Conservation (phyloP, 2,329 filamentous ascomycete species). For the Verticillium tricorpus region DNA sequence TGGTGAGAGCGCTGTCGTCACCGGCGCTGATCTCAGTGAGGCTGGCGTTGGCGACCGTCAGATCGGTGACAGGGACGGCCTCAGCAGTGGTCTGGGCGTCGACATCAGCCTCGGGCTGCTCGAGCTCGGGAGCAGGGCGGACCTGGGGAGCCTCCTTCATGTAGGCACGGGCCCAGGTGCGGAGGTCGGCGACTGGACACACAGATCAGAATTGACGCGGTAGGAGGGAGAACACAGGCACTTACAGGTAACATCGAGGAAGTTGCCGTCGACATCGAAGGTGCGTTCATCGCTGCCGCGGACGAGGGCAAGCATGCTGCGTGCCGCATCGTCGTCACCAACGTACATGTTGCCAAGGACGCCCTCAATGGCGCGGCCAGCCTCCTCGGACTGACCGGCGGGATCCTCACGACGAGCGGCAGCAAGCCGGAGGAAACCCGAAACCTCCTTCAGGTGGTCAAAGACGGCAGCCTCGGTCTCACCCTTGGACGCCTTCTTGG, state of each 20-base stretch:
- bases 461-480: slow-evolving; percentile 53
- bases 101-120: slow-evolving; percentile 18
- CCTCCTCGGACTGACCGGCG: slow-evolving; percentile 49
- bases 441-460: slow-evolving; percentile 64
- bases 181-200: slow-evolving; percentile 26
- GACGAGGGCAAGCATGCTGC: slow-evolving; percentile 72
- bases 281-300: slow-evolving; percentile 66
- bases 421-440: slow-evolving; percentile 75
- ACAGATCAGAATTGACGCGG: not conserved
- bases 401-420: slow-evolving; percentile 57
- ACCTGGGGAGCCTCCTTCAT: slow-evolving; percentile 26
- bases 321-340: slow-evolving; percentile 70
- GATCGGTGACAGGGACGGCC: slow-evolving; percentile 46
- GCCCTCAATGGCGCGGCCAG: slow-evolving; percentile 74
- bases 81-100: slow-evolving; percentile 2
- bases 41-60: slow-evolving; percentile 61
- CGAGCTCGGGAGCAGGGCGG: slow-evolving; percentile 5
- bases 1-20: slow-evolving; percentile 34
- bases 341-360: slow-evolving; percentile 74
- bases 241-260: slow-evolving; percentile 69
- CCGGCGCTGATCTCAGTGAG: slow-evolving; percentile 61
- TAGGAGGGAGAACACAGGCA: slow-evolving; percentile 10
- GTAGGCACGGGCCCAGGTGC: slow-evolving; percentile 4
- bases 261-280: slow-evolving; percentile 58
- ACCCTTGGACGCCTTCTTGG: slow-evolving; percentile 48